A percentile compares a stretch with the other conserved stretches of the same genome.
These are phyloP conservation scores for Cystobasidium sp. DNA, from an alignment of 1,284 basidiomycete species.

Conservation along the genomic window DNA sequence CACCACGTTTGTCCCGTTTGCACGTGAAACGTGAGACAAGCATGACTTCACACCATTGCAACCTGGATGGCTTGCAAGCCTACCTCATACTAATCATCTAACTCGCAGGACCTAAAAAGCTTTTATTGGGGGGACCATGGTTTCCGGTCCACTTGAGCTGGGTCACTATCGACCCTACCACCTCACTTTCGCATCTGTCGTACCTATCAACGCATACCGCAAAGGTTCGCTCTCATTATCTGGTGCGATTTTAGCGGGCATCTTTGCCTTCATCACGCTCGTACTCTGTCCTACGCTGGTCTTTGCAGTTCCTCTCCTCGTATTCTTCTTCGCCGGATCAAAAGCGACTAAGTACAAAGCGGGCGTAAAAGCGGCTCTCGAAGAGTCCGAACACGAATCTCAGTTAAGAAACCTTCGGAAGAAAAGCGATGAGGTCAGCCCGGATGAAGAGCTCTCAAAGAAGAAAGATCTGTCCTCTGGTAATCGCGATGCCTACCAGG, in stretches of 20 bases:
- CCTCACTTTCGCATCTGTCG: constrained; percentile 12
- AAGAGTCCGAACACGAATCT: constrained; percentile 61
- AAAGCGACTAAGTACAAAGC: constrained; percentile 77
- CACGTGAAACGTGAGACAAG: too few species aligned
- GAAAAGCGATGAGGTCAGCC: not conserved
- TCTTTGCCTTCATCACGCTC: constrained; percentile 69
- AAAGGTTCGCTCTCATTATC: constrained; percentile 58
- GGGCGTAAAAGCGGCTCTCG: constrained; percentile 69
- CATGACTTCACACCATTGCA: too few species aligned
- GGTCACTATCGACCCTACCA: constrained; percentile 22
- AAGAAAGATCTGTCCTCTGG: constrained; percentile 52
- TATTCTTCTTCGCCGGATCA: constrained; percentile 71
- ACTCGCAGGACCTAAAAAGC: not conserved
- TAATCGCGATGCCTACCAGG: constrained; percentile 76
- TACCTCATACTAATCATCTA: not conserved
- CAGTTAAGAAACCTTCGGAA: constrained; percentile 52
- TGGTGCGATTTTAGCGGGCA: constrained; percentile 75
- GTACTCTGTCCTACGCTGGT: constrained; percentile 66
- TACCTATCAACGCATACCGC: constrained; percentile 59
- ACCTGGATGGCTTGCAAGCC: not conserved
- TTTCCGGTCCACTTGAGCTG: not conserved
- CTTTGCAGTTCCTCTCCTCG: constrained; percentile 75
- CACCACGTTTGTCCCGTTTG: too few species aligned
- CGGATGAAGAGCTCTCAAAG: not conserved
- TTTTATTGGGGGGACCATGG: not conserved